Base-by-base conservation (phyloP, 2,329 filamentous ascomycete species). In the Monosporascus sp. region DNA sequence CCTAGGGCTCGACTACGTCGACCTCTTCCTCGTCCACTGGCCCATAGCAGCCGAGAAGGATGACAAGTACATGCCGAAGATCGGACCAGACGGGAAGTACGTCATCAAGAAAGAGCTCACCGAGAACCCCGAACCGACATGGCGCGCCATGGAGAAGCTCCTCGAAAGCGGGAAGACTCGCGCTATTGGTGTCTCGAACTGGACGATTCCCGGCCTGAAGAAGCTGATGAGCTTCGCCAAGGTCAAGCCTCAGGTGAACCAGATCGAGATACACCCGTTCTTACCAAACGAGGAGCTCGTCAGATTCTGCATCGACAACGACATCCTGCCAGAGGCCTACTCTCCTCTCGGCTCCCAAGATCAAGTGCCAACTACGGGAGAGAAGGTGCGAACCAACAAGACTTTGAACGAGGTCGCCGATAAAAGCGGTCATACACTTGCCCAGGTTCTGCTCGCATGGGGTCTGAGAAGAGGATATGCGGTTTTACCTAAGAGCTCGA, bases 401-500 rank as follows among this genome's bases (percentile, higher is more conserved):
- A 80, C 76, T 1, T 74, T 87, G 53, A 83, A 81, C 66, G 75
- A 72, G 31, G 78, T 86, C 38, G 82, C 83, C 41, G 68, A 80
- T 60, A 80, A 81, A 68, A 78, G 77, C 62, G 78, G 77, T 22
- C 76, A 82, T 68, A 80, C 77, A 2, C 74, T 85, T 11, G 83
- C 82, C 3, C 83, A 86, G 69, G 78, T 84, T 20, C 71, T 86
- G 52, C 80, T 85, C 56, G 81, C 81, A 43, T 88, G 85, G 85
- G 86, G 84, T 52, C 69, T 88, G 43, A 78, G 79, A 53, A 78
- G 85, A 50, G 85, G 85, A 54, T 87, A 87, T 66, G 78, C 82
- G 40, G 85, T 88, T 40, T 74, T 89, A 55, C 85, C 85, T 62
- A 89, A 89, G 80, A 86, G 83, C 71, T 84, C 83, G 48, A 88